Percentiles rank a stretch among this genome's conserved stretches.
These are phyloP conservation scores for Haplographium delicatum DNA, from an alignment of 495 filamentous ascomycete species.

Conservation along the genomic window DNA sequence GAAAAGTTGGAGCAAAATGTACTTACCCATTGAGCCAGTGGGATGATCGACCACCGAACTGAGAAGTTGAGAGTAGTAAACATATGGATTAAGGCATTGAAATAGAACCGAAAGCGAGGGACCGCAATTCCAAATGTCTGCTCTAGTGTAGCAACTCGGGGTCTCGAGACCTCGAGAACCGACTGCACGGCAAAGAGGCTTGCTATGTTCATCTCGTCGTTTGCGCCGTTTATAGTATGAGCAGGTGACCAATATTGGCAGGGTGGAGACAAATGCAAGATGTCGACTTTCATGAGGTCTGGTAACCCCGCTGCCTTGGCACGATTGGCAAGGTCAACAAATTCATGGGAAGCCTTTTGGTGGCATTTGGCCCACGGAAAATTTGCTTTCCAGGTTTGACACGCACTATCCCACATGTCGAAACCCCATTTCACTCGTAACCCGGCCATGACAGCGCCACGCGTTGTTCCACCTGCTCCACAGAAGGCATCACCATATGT, in stretches of 20 bases:
- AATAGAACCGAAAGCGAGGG: conserved; percentile 38
- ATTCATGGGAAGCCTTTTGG: conserved; percentile 40
- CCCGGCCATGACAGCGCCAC: conserved; percentile 60
- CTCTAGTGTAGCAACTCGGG: conserved; percentile 76
- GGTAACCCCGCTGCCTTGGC: conserved; percentile 6
- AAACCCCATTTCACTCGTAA: conserved; percentile 55
- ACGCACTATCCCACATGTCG: conserved; percentile 53
- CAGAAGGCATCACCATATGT: conserved; percentile 43
- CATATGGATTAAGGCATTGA: conserved; percentile 56
- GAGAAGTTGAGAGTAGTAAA: conserved; percentile 67
- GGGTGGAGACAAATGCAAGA: conserved; percentile 77
- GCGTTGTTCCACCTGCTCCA: conserved; percentile 70
- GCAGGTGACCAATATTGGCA: conserved; percentile 80
- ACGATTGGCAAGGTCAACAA: conserved; percentile 33
- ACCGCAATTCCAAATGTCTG: conserved; percentile 63
- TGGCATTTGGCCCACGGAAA: conserved; percentile 45
- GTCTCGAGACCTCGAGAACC: conserved; percentile 54
- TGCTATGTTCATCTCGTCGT: conserved; percentile 71
- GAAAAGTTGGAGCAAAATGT: background rate
- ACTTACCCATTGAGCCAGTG: conserved; percentile 37
- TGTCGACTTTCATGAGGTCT: conserved; percentile 46
- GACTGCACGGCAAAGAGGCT: conserved; percentile 59
- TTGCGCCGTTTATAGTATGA: conserved; percentile 56
- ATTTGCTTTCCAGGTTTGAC: conserved; percentile 53
- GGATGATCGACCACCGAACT: conserved; percentile 44